These are phyloP conservation scores for Plasmodium inui DNA, from an alignment of 169 alveolate species.

Conservation along the genomic window DNA sequence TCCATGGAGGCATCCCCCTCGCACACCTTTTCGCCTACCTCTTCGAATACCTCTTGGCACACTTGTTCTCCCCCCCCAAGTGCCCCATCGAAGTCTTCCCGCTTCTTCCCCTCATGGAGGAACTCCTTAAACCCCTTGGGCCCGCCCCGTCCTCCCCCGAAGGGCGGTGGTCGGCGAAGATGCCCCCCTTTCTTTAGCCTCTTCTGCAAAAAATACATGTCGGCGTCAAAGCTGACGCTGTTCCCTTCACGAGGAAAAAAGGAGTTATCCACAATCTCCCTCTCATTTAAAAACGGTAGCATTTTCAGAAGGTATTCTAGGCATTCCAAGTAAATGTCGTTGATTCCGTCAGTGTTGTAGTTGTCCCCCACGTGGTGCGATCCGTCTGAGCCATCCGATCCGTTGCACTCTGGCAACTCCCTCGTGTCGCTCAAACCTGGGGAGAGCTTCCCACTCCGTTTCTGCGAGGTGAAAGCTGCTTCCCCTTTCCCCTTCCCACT, in stretches of 20 bases:
- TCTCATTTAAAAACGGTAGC: slow-evolving; percentile 24
- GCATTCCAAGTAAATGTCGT: slow-evolving; percentile 32
- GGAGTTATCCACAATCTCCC: slow-evolving; percentile 6
- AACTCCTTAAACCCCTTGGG: neutral
- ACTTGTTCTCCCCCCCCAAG: neutral
- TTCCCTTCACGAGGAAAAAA: slow-evolving; percentile 11
- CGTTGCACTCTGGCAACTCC: neutral
- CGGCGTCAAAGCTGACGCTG: slow-evolving; percentile 62
- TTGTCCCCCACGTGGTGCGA: neutral
- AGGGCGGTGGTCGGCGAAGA: neutral
- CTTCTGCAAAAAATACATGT: slow-evolving; percentile 68
- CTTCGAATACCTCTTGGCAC: neutral
- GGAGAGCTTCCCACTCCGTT: neutral
- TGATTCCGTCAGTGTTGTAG: neutral
- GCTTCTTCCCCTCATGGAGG: neutral
- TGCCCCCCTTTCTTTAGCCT: slow-evolving; percentile 29
- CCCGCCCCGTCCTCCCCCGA: neutral
- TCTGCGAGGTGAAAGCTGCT: neutral
- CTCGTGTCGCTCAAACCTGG: neutral
- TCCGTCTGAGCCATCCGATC: neutral
- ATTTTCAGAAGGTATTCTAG: slow-evolving; percentile 30
- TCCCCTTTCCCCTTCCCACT: neutral
- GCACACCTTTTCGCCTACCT: neutral
- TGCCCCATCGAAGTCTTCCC: neutral
- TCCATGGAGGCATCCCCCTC: neutral